Conservation (phyloP, 2,329 filamentous ascomycete genomes). For the Pestalotiopsis sp. region DNA sequence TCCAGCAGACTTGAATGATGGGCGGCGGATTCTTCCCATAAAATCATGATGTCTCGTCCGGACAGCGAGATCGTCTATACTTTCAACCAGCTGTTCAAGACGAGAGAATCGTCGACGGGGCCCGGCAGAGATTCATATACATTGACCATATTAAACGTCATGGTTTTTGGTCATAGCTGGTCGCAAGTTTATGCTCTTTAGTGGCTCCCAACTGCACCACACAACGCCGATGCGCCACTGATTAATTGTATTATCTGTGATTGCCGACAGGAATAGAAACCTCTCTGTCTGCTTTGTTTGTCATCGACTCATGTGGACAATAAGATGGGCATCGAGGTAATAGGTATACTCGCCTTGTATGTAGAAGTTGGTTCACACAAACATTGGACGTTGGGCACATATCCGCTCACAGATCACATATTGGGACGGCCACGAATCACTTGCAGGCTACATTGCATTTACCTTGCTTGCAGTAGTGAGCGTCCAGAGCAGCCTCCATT, state of each 20-base stretch:
- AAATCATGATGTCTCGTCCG: too few species aligned
- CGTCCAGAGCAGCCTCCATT: not conserved
- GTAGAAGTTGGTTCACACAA: not conserved
- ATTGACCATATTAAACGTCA: not conserved
- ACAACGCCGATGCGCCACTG: not conserved
- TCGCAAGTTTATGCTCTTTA: not conserved
- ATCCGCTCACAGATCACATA: not conserved
- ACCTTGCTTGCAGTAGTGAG: not conserved
- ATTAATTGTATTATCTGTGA: not conserved
- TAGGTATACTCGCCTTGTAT: not conserved
- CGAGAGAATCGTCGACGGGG: not conserved
- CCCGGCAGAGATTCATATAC: not conserved
- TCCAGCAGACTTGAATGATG: too few species aligned
- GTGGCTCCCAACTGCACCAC: not conserved
- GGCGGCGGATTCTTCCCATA: too few species aligned
- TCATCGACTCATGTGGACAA: not conserved
- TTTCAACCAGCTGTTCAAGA: too few species aligned
- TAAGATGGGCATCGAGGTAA: not conserved
- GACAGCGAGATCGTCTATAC: too few species aligned
- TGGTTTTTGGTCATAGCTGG: not conserved
- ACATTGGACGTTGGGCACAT: not conserved
- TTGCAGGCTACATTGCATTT: slow-evolving; percentile 6
- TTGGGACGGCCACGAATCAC: not conserved
- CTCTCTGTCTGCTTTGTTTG: not conserved
- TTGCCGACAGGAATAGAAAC: not conserved